Base-by-base conservation (phyloP, 2,329 filamentous ascomycete genomes). In the Ambrosiella cleistominuta region DNA sequence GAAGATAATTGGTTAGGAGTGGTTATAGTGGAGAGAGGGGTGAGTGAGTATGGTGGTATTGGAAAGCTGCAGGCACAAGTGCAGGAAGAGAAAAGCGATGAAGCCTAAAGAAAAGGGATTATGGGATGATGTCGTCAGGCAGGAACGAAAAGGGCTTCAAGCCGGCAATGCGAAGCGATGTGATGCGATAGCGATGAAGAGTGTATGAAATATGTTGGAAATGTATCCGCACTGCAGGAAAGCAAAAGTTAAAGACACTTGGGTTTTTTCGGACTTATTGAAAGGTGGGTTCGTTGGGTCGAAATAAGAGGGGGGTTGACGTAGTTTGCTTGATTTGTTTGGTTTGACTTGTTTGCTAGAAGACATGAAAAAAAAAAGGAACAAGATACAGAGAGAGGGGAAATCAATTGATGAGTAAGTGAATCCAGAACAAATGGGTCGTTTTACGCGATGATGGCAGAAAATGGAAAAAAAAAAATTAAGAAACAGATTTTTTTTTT, bases 241-340 rank as follows among this genome's bases (percentile, higher is more conserved):
- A 39, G 51, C 36, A 54, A 54, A 27, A 54, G 51, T 54, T 27
- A n/a, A 37, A 54, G 36, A 54, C 51, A 54, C 51, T 54, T 39
- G 36, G 19, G n/a, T 11, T 27, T 27, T 2, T 27, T 27, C 27
- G 27, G 27, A 27, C 4, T 27, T 27, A 27, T 27, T 27, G 27
- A 27, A 27, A 27, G 3, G 27, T 27, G 27, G 4, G 27, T 27
- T 27, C 27, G 27, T 27, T 19, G 45, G 17, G 35, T 15, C 45
- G n/a, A 17, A 39, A 15, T n/a, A 13, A 15, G 36, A 11, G 35
- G 12, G 7, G 6, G 50, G 7, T 7, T 37, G 50, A 37, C 19
- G 7, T 36, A 53, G 35, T 36, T 53, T 51, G 15, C n/a, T 35
- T 53, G 50, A 11, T 53, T 27, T 35, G 8, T 53, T 27, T 35